Evolutionary conservation across 768 basidiomycete species (phyloP), one percentile per base, ranked within the genome.

Genomic region (Xerocomellus intermedius): DNA sequence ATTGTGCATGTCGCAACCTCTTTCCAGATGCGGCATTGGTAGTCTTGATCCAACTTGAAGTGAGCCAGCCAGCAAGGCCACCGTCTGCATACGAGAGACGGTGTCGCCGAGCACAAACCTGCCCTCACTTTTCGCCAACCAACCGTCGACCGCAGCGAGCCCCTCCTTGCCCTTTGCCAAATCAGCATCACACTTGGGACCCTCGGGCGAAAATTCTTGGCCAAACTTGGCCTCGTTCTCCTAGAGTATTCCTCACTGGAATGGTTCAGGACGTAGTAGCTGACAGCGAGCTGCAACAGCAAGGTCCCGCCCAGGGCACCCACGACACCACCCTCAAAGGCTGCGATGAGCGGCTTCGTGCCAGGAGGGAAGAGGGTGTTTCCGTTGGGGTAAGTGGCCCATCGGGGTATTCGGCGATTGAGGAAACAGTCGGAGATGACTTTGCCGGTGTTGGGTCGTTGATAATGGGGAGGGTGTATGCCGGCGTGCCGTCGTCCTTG

Each of bases 371-470:
- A 73, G 42, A 82, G 63, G 12, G 52, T 55, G 8, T 70, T 71
- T 2, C 72, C 71, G 10, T 36, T 26, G 5, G 79, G 77, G 57
- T 78, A 81, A 0, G 65, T 64, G 16, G 59, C 24, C n/a, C 66
- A 32, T 82, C 80, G 36, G 80, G 77, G 53, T 81, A 81, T 53
- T 70, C 67, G 0, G 78, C 77, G 47, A 81, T 81, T 81, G 17
- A 63, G 61, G 51, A 72, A 68, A 6, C 77, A 77, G 49, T 82
- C 78, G 0, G 76, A 35, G 26, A 79, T 22, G 51, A 70, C 61
- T 13, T 52, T 57, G 2, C 67, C 65, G 6, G 72, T 78, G 33
- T 63, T 64, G 74, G 69, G 50, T 80, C 78, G 44, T 71, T 61
- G 51, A 77, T 75, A 41, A 73, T 73, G 30, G 79, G 79, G 28